These are phyloP conservation scores for Escallonia rubra DNA, from an alignment of 129 eudicot genomes.

Conservation along the genomic window DNA sequence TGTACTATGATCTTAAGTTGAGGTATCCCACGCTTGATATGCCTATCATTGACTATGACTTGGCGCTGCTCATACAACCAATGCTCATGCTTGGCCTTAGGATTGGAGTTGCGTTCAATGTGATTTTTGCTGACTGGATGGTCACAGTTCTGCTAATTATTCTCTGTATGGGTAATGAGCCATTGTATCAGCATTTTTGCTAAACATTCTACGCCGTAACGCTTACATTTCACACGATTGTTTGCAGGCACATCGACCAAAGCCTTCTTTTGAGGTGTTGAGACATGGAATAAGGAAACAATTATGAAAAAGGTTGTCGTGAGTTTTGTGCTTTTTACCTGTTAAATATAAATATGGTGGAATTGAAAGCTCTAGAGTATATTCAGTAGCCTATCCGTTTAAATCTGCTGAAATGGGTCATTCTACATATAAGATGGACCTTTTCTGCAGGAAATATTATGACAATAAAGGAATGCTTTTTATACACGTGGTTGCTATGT, in stretches of 20 bases:
- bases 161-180: slow-evolving; percentile 66
- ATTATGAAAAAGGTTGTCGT: slow-evolving; percentile 60
- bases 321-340: background rate
- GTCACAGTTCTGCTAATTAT: slow-evolving; percentile 80
- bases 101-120: slow-evolving; percentile 87
- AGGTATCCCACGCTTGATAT: slow-evolving; percentile 91
- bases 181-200: slow-evolving; percentile 1
- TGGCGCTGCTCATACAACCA: slow-evolving; percentile 91
- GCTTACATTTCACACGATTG: slow-evolving; percentile 9
- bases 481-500: background rate
- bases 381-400: background rate
- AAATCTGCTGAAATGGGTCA: background rate
- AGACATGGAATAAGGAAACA: slow-evolving; percentile 95
- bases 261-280: slow-evolving; percentile 80
- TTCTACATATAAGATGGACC: background rate
- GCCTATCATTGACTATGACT: slow-evolving; percentile 95
- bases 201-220: slow-evolving; percentile 1
- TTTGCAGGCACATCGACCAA: slow-evolving; percentile 75
- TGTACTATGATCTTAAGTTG: slow-evolving; percentile 69
- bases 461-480: background rate
- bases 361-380: background rate
- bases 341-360: background rate
- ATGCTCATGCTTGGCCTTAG: slow-evolving; percentile 96
- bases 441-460: too few relatives aligned
- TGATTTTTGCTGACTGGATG: slow-evolving; percentile 97